phyloP scores from a whole-genome alignment of 805 yeast genomes.

The Nakazawaea wickerhamii region DNA sequence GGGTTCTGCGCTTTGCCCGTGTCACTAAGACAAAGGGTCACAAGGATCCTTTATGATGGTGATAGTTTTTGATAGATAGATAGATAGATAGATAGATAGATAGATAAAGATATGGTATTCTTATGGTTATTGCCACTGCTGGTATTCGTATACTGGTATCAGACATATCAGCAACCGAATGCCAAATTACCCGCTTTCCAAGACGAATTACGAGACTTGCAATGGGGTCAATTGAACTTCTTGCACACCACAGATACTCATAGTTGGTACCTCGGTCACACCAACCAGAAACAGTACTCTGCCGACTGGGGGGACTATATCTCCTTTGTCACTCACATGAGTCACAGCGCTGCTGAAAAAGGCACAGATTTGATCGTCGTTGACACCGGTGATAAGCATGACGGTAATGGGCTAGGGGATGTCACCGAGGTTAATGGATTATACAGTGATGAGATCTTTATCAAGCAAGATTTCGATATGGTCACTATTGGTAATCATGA shows the following conservation, averaged over 20 bases:
- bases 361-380: constrained; percentile 65
- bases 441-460: constrained; percentile 57
- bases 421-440: constrained; percentile 69
- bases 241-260: constrained; percentile 96
- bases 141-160: not conserved
- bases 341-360: constrained; percentile 33
- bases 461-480: constrained; percentile 63
- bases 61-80: not conserved
- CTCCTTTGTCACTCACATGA: constrained; percentile 56
- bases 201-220: constrained; percentile 45
- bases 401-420: constrained; percentile 89
- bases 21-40: not conserved
- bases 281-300: constrained; percentile 66
- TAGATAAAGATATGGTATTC: not conserved
- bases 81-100: not conserved
- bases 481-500: constrained; percentile 91
- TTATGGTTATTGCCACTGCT: not conserved
- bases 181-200: constrained; percentile 28
- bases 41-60: not conserved
- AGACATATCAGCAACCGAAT: constrained; percentile 24
- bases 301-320: constrained; percentile 93
- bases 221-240: constrained; percentile 73
- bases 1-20: too few species aligned
- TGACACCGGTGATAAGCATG: constrained; percentile 92
- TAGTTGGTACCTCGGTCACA: constrained; percentile 93